Percentiles rank a stretch among this genome's conserved stretches.
Conservation (phyloP, 208 protist genomes). For the Crithidia sp. region DNA sequence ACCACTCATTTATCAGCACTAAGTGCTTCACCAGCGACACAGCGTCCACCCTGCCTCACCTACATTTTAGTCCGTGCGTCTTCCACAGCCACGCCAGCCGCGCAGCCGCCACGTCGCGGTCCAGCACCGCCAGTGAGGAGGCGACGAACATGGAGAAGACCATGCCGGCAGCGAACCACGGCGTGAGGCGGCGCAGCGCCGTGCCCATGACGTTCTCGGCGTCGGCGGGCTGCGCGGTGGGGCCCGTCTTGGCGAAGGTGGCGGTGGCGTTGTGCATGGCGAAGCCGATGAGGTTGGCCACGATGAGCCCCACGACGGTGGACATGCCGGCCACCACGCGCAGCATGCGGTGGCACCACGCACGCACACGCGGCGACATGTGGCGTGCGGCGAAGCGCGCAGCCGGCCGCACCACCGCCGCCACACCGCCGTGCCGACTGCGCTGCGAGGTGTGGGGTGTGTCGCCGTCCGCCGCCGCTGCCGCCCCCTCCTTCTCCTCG, state of each 20-base stretch:
- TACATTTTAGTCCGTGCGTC: neutral
- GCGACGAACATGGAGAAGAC: conserved; percentile 5
- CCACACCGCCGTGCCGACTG: neutral
- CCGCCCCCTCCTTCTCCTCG: neutral
- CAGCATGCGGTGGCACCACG: conserved; percentile 23
- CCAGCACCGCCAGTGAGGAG: conserved; percentile 12
- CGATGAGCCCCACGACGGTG: conserved; percentile 48
- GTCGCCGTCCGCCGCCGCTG: neutral
- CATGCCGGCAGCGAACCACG: neutral
- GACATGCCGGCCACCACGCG: conserved; percentile 35
- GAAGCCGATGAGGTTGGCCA: conserved; percentile 59
- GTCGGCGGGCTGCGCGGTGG: neutral
- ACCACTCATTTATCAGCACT: too few species aligned
- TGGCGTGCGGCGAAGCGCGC: conserved; percentile 13
- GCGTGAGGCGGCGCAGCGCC: neutral
- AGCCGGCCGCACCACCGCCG: conserved; percentile 10
- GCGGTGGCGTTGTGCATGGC: conserved; percentile 15
- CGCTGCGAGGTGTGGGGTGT: neutral
- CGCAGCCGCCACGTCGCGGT: conserved; percentile 7
- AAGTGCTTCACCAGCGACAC: neutral
- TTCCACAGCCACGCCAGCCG: neutral
- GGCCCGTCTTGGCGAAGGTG: neutral
- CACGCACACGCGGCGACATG: conserved; percentile 17
- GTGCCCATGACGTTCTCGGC: neutral
- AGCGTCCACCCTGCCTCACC: too few species aligned